These are phyloP conservation scores for Flaveria floridana DNA, from an alignment of 140 eudicot species.

Conservation along the genomic window DNA sequence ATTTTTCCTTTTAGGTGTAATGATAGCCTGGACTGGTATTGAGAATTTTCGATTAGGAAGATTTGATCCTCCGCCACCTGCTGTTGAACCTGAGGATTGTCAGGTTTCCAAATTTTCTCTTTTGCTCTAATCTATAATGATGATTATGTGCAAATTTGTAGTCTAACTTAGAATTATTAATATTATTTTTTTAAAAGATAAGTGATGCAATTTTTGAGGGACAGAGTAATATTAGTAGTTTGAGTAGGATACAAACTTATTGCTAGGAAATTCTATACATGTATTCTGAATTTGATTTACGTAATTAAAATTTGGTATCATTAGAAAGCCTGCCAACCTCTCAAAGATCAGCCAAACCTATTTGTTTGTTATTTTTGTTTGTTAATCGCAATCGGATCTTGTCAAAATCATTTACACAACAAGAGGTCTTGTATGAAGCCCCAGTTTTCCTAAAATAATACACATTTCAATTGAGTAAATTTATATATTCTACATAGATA, in stretches of 20 bases:
- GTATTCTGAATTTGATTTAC: background rate
- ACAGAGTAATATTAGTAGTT: background rate
- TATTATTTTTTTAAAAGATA: background rate
- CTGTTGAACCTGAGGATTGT: slow-evolving; percentile 69
- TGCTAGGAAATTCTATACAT: background rate
- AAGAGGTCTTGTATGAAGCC: background rate
- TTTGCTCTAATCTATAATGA: background rate
- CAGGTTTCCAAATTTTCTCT: slow-evolving; percentile 43
- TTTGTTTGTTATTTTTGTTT: background rate
- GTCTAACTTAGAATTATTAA: background rate
- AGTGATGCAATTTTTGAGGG: background rate
- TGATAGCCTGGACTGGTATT: slow-evolving; percentile 97
- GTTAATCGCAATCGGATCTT: background rate
- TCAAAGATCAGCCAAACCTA: background rate
- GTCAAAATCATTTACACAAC: background rate
- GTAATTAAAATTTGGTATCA: background rate
- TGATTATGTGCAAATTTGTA: slow-evolving; percentile 11
- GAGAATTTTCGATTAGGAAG: slow-evolving; percentile 89
- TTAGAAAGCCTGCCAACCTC: background rate
- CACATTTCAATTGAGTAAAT: background rate
- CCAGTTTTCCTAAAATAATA: background rate
- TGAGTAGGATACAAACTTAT: background rate
- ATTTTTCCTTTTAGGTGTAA: slow-evolving; percentile 54
- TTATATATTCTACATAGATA: background rate
- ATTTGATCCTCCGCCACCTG: slow-evolving; percentile 92